These are phyloP conservation scores for Ustilago xerochloae DNA, from an alignment of 1,284 basidiomycete species.

Conservation along the genomic window DNA sequence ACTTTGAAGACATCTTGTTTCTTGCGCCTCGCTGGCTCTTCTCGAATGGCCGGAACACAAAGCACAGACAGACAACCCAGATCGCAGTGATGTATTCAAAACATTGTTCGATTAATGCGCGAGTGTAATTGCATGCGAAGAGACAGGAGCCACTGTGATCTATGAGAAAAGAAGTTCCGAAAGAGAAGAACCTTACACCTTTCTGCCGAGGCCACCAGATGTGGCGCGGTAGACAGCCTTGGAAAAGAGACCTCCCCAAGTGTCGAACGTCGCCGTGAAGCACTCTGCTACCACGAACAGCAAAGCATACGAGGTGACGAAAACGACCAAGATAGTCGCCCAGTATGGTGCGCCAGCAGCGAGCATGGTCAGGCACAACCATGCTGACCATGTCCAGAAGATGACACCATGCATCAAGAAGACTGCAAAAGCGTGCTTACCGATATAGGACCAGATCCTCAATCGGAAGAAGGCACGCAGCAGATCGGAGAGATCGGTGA, in stretches of 20 bases:
- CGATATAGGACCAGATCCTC: slow-evolving; percentile 55
- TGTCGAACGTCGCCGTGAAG: slow-evolving; percentile 60
- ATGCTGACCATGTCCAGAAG: slow-evolving; percentile 60
- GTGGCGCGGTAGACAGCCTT: slow-evolving; percentile 56
- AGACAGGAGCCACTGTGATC: slow-evolving; percentile 1
- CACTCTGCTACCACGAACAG: slow-evolving; percentile 48
- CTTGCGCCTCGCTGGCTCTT: neutral
- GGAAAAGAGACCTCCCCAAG: slow-evolving; percentile 55
- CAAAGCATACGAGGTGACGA: slow-evolving; percentile 49
- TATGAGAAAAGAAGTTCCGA: neutral
- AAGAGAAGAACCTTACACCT: slow-evolving; percentile 3
- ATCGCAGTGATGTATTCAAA: neutral
- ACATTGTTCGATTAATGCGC: neutral
- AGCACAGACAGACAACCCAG: neutral
- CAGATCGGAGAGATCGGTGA: slow-evolving; percentile 51
- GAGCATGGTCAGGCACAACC: slow-evolving; percentile 53
- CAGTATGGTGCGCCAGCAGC: slow-evolving; percentile 52
- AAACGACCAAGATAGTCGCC: slow-evolving; percentile 55
- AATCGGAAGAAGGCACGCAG: slow-evolving; percentile 58
- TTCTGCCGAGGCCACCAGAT: slow-evolving; percentile 52
- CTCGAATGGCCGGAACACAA: neutral
- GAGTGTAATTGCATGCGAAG: neutral
- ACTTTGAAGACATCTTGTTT: neutral
- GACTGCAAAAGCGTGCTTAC: slow-evolving; percentile 53
- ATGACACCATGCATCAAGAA: slow-evolving; percentile 61